These are phyloP conservation scores for Phialophora macrospora DNA, from an alignment of 2,329 filamentous ascomycete species.

Conservation along the genomic window DNA sequence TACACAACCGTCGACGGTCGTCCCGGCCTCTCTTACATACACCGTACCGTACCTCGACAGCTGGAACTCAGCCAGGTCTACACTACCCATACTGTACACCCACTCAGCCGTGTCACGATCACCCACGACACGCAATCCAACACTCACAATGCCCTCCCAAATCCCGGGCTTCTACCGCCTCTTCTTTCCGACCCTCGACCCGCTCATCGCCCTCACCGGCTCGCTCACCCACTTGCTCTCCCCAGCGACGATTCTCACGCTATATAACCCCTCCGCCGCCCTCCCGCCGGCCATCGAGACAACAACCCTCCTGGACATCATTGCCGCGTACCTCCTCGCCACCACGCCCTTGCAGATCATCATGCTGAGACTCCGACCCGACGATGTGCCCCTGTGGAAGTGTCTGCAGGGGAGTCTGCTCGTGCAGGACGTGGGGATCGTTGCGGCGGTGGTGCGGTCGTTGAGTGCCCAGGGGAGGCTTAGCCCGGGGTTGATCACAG, in stretches of 20 bases:
- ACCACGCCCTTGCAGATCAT: conserved; percentile 22
- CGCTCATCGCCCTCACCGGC: conserved; percentile 22
- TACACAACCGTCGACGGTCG: no score
- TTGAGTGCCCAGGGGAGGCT: conserved; percentile 7
- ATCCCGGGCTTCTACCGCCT: conserved; percentile 18
- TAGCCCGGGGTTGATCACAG: background rate
- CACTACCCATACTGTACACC: no score
- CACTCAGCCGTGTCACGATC: no score
- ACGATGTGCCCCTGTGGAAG: conserved; percentile 20
- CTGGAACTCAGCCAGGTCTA: no score
- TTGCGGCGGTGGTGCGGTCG: conserved; percentile 3
- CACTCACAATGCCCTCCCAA: background rate
- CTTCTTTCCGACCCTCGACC: conserved; percentile 25
- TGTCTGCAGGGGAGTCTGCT: conserved; percentile 22
- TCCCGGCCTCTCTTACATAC: no score
- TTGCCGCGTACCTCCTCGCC: conserved; percentile 15
- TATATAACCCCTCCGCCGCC: conserved; percentile 9
- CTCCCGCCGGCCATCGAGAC: conserved; percentile 6
- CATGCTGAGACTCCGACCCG: conserved; percentile 15
- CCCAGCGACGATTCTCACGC: conserved; percentile 10
- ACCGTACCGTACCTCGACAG: no score
- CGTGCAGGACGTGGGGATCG: conserved; percentile 18
- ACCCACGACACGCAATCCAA: no score
- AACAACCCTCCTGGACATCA: conserved; percentile 14
- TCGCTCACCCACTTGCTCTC: conserved; percentile 17